Base-by-base conservation (phyloP, 768 basidiomycete genomes). In the Candolleomyces eurysporus region DNA sequence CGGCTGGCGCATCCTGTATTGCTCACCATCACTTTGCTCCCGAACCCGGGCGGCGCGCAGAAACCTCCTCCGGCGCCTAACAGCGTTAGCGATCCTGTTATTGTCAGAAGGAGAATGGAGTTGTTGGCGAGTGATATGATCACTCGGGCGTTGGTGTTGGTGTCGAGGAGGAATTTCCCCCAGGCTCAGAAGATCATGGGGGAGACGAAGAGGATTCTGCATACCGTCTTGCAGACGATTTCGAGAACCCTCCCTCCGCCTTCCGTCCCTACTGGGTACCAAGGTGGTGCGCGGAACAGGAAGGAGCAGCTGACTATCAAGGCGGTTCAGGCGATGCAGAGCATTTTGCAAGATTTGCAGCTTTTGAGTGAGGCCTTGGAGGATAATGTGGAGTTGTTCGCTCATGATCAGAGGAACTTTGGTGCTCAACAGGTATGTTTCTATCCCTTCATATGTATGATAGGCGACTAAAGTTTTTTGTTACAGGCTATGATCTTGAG, bases 81-180 rank as follows among this genome's bases (percentile, higher is more conserved):
- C 40, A 72, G 78, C 5, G 76, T 76, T 4, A 92, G 92, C 0
- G 93, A 96, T 69, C 89, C 94, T 0, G 86, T 90, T 56, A 95
- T 99, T 67, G 91, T 96, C 30, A 87, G 97, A 30, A 82, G 97
- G 43, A 80, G 96, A 22, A 97, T 98, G 94, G 97, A 99, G 78
- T 84, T 99, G 4, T 84, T 98, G 43, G 92, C 94, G 26, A 91
- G 90, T 30, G 97, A 98, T 74, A 98, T 98, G 94, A 94, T 98
- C 71, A 95, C 95, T 2, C 88, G 97, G 11, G 90, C 91, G 17
- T 82, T 99, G 32, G 91, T 98, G 32, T 84, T 98, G 49, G 95
- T 97, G 57, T 92, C 93, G 45, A 80, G 95, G 67, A 86, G 94
- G 72, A 97, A 98, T 72, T 92, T 88, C 75, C 81, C 87, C 0